A percentile compares a stretch with the other conserved stretches of the same genome.
Evolutionary conservation across 2,329 filamentous ascomycete species (phyloP).

Genomic region (Ceratocystis alfenasii): DNA sequence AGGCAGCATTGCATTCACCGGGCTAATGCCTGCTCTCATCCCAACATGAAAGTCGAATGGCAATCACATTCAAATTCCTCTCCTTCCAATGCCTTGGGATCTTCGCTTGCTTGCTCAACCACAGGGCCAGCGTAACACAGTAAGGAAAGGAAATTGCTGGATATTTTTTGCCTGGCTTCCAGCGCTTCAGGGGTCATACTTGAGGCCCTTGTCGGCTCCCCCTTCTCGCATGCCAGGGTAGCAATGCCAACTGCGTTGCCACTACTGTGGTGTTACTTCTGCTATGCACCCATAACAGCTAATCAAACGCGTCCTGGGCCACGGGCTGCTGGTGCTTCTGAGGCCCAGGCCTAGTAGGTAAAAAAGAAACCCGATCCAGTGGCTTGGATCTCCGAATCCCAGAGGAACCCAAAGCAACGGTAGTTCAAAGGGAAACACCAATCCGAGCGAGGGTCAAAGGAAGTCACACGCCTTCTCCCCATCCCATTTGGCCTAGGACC

Average conservation of each 20-base stretch:
- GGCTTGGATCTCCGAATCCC: slow-evolving; percentile 17
- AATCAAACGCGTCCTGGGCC: not conserved
- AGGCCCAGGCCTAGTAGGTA: not conserved
- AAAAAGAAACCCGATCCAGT: slow-evolving; percentile 4
- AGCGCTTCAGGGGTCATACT: not conserved
- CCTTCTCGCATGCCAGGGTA: not conserved
- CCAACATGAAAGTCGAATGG: slow-evolving; percentile 3
- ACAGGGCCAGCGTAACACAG: slow-evolving; percentile 6
- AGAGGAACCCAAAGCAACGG: slow-evolving; percentile 9
- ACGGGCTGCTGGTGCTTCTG: not conserved
- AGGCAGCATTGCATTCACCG: not conserved
- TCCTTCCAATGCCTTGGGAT: not conserved
- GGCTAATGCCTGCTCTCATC: not conserved
- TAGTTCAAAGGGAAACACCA: not conserved
- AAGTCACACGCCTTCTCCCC: not conserved
- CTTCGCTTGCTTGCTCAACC: not conserved
- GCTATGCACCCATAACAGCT: not conserved
- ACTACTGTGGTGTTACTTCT: not conserved
- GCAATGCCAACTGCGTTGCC: not conserved
- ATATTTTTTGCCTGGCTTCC: not conserved
- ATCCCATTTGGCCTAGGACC: not conserved
- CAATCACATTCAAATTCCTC: slow-evolving; percentile 8
- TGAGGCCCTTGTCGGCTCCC: not conserved
- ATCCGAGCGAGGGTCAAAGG: not conserved
- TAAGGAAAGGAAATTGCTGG: not conserved